These are phyloP conservation scores for Myxozyma nipponensis DNA, from an alignment of 805 yeast species.

Conservation along the genomic window DNA sequence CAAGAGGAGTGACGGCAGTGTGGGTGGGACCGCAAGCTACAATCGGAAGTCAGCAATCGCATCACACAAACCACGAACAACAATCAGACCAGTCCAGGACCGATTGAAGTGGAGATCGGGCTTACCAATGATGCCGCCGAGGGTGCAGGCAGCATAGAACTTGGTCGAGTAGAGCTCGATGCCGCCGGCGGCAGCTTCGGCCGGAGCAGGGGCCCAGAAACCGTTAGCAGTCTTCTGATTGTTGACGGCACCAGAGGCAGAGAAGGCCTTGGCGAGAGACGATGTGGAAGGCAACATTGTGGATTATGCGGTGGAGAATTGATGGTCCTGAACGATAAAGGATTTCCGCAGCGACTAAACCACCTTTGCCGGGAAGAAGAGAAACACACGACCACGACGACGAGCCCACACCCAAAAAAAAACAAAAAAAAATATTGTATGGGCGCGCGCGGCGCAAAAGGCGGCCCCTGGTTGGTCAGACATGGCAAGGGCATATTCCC, in stretches of 20 bases:
- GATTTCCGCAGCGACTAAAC: too few species aligned
- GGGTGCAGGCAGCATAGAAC: constrained; percentile 67
- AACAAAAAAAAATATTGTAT: not conserved
- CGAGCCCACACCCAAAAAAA: not conserved
- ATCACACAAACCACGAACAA: not conserved
- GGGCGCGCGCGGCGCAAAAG: not conserved
- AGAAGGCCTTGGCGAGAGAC: constrained; percentile 39
- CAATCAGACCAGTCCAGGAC: not conserved
- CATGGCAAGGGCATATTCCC: too few species aligned
- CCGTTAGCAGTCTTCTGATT: constrained; percentile 23
- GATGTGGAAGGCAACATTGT: constrained; percentile 40
- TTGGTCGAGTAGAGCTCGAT: constrained; percentile 57
- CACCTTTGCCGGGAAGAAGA: too few species aligned
- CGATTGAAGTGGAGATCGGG: not conserved
- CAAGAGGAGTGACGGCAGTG: constrained; percentile 87
- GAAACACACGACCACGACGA: not conserved
- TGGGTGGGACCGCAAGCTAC: constrained; percentile 96
- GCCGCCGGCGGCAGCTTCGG: constrained; percentile 30
- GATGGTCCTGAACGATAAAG: not conserved
- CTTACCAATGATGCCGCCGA: constrained; percentile 60
- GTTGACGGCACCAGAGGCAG: constrained; percentile 36
- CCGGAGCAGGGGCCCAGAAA: constrained; percentile 34
- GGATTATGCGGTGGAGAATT: not conserved
- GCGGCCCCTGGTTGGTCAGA: too few species aligned
- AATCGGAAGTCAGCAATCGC: not conserved